phyloP scores from a whole-genome alignment of 495 filamentous ascomycete genomes.

The Haplographium delicatum region DNA sequence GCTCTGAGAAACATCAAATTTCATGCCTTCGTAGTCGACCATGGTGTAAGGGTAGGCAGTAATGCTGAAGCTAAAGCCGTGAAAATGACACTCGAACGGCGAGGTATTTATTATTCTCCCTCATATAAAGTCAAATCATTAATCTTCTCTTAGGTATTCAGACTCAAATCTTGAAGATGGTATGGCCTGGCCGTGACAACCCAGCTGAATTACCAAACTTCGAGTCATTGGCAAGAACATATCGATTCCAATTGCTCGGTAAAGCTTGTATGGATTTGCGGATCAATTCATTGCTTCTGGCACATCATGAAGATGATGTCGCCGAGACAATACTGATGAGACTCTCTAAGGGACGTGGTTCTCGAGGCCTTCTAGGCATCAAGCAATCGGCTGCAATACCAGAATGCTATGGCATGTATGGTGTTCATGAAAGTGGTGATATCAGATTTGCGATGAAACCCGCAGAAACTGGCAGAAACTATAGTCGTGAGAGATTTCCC shows the following conservation, averaged over 20 bases:
- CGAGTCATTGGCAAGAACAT: conserved; percentile 70
- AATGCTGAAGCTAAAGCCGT: conserved; percentile 60
- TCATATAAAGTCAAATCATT: background rate
- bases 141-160: conserved; percentile 35
- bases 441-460: background rate
- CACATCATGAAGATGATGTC: conserved; percentile 81
- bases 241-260: conserved; percentile 69
- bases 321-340: conserved; percentile 84
- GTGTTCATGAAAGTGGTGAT: conserved; percentile 59
- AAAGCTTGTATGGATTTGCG: conserved; percentile 43
- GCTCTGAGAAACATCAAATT: conserved; percentile 32
- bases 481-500: background rate
- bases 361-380: conserved; percentile 69
- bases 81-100: conserved; percentile 38
- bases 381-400: conserved; percentile 60
- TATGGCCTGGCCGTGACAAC: conserved; percentile 37
- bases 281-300: conserved; percentile 58
- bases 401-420: conserved; percentile 72
- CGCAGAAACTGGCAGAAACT: no score
- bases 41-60: conserved; percentile 65
- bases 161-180: conserved; percentile 44
- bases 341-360: conserved; percentile 53
- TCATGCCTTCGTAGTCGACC: conserved; percentile 71
- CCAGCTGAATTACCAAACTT: conserved; percentile 53
- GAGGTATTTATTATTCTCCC: conserved; percentile 23